A percentile compares a stretch with the other conserved stretches of the same genome.
phyloP scores from a whole-genome alignment of 2,329 filamentous ascomycete genomes.

The Malbranchea zuffiana region DNA sequence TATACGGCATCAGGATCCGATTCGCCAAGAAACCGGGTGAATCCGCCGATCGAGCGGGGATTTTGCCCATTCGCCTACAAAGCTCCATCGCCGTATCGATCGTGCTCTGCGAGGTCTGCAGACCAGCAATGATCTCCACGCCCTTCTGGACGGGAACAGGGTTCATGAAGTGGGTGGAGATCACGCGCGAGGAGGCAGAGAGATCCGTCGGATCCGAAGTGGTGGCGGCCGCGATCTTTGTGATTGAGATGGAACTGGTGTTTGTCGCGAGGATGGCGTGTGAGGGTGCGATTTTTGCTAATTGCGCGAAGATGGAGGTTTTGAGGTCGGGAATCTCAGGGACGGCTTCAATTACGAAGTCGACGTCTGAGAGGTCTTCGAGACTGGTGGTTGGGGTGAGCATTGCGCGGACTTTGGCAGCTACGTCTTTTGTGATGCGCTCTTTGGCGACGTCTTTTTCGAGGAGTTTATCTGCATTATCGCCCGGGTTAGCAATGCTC shows the following conservation, averaged over 20 bases:
- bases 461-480: constrained; percentile 67
- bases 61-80: constrained; percentile 85
- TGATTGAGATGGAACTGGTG: constrained; percentile 97
- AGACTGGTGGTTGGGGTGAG: constrained; percentile 62
- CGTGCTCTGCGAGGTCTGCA: constrained; percentile 79
- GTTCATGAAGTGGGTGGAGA: constrained; percentile 99
- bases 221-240: constrained; percentile 82
- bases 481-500: background rate
- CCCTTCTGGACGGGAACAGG: constrained; percentile 94
- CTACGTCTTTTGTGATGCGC: constrained; percentile 69
- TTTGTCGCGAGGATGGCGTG: constrained; percentile 93
- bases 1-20: constrained; percentile 96
- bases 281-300: constrained; percentile 68
- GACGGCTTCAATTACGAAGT: constrained; percentile 96
- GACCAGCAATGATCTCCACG: constrained; percentile 89
- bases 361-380: constrained; percentile 66
- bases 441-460: constrained; percentile 86
- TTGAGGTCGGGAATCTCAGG: constrained; percentile 86
- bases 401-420: constrained; percentile 59
- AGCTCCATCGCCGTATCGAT: constrained; percentile 74
- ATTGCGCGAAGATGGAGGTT: constrained; percentile 69
- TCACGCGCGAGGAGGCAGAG: constrained; percentile 71
- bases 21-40: constrained; percentile 92
- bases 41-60: constrained; percentile 77
- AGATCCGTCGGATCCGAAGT: constrained; percentile 67